A percentile compares a stretch with the other conserved stretches of the same genome.
Conservation (phyloP, 306 rosid species). For the Lathyrus aphaca region DNA sequence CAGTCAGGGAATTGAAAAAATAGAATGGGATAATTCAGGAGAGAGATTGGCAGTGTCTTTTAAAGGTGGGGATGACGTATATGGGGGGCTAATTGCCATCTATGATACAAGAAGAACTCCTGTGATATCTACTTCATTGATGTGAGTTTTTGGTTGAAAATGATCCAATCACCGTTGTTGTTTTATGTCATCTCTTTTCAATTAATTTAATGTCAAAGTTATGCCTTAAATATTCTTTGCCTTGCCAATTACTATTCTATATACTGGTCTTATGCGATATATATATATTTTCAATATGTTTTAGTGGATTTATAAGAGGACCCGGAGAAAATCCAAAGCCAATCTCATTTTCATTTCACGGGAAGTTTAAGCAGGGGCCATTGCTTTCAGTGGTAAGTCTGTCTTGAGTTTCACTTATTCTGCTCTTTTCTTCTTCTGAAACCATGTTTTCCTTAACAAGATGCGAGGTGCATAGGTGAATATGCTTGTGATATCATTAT, state of each 20-base stretch:
- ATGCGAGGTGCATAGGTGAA: not conserved
- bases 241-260: not conserved
- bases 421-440: not conserved
- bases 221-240: not conserved
- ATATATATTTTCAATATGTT: conserved; percentile 28
- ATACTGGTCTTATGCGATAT: conserved; percentile 5
- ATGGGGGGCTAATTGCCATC: conserved; percentile 79
- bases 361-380: conserved; percentile 90
- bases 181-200: not conserved
- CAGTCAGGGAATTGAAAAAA: conserved; percentile 88
- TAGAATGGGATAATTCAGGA: conserved; percentile 97
- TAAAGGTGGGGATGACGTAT: conserved; percentile 76
- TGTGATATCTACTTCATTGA: conserved; percentile 68
- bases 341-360: conserved; percentile 73
- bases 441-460: not conserved
- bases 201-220: conserved; percentile 24
- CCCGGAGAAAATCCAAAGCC: conserved; percentile 92
- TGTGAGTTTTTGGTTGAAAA: conserved; percentile 63
- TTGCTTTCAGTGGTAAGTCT: conserved; percentile 85
- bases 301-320: conserved; percentile 94
- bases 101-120: conserved; percentile 86
- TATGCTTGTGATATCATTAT: not conserved
- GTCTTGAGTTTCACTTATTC: conserved; percentile 17
- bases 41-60: conserved; percentile 90
- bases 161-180: not conserved